Percentiles rank a stretch among this genome's conserved stretches.
Conservation (phyloP, 2,329 filamentous ascomycete genomes). For the Parastagonospora nodorum region DNA sequence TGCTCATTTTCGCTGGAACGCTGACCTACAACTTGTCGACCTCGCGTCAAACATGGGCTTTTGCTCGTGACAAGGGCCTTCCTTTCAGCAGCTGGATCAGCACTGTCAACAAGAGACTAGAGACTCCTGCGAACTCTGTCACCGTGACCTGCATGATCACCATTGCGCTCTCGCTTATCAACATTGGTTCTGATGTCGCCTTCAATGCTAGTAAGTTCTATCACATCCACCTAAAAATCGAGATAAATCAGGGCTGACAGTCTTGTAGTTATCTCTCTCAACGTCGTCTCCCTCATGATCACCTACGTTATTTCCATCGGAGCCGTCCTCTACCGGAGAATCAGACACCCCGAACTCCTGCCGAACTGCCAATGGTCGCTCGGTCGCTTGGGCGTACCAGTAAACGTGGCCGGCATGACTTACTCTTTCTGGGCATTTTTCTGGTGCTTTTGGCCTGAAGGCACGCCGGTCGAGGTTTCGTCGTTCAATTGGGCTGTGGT, state of each 20-base stretch:
- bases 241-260: not conserved
- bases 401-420: constrained; percentile 45
- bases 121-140: constrained; percentile 41
- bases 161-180: constrained; percentile 38
- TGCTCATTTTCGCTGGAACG: constrained; percentile 39
- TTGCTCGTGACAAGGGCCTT: constrained; percentile 42
- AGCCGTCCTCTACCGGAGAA: constrained; percentile 47
- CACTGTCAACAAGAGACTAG: constrained; percentile 28
- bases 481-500: constrained; percentile 46
- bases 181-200: constrained; percentile 43
- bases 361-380: constrained; percentile 47
- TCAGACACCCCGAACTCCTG: constrained; percentile 44
- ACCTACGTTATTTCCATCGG: constrained; percentile 51
- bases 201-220: constrained; percentile 39
- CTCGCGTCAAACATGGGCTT: constrained; percentile 43
- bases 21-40: constrained; percentile 39
- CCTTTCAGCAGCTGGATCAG: constrained; percentile 39
- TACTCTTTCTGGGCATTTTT: constrained; percentile 48
- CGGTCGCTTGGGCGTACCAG: constrained; percentile 43
- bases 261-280: constrained; percentile 45
- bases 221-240: too few species aligned
- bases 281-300: constrained; percentile 45
- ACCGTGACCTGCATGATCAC: constrained; percentile 36
- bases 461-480: constrained; percentile 27
- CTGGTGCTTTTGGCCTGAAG: constrained; percentile 49